Percentiles rank a stretch among this genome's conserved stretches.
These are phyloP conservation scores for Diaporthe ilicicola DNA, from an alignment of 2,329 filamentous ascomycete genomes.

Conservation along the genomic window DNA sequence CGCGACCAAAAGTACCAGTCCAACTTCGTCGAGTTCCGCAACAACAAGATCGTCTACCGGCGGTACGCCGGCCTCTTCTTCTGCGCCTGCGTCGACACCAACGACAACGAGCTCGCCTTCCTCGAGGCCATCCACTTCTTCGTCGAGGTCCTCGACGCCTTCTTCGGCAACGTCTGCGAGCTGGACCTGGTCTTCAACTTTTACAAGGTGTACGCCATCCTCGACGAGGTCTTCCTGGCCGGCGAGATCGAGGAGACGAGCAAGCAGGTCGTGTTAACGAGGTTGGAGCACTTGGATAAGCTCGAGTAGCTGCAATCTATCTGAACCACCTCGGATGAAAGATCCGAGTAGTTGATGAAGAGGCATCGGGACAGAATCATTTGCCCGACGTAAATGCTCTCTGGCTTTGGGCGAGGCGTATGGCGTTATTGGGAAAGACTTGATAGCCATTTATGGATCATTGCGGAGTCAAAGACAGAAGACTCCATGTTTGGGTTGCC, in stretches of 20 bases:
- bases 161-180: slow-evolving; percentile 99
- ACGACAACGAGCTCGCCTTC: slow-evolving; percentile 97
- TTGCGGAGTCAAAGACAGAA: not conserved
- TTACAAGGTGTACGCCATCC: slow-evolving; percentile 93
- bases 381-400: not conserved
- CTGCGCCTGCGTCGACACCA: slow-evolving; percentile 98
- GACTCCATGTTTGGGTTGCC: not conserved
- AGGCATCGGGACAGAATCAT: not conserved
- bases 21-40: slow-evolving; percentile 97
- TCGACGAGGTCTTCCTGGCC: slow-evolving; percentile 97
- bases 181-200: slow-evolving; percentile 88
- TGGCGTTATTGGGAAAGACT: slow-evolving; percentile 24
- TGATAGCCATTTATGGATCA: not conserved
- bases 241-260: slow-evolving; percentile 99
- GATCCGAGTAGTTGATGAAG: not conserved
- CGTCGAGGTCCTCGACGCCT: slow-evolving; percentile 96
- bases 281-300: slow-evolving; percentile 95
- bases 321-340: not conserved
- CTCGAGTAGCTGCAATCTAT: slow-evolving; percentile 69
- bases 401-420: slow-evolving; percentile 30
- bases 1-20: slow-evolving; percentile 99
- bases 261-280: slow-evolving; percentile 95
- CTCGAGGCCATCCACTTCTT: slow-evolving; percentile 99
- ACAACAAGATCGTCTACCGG: slow-evolving; percentile 96
- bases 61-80: slow-evolving; percentile 98